Base-by-base conservation (phyloP, 2,329 filamentous ascomycete species). In the Sordariomycetes sp. region DNA sequence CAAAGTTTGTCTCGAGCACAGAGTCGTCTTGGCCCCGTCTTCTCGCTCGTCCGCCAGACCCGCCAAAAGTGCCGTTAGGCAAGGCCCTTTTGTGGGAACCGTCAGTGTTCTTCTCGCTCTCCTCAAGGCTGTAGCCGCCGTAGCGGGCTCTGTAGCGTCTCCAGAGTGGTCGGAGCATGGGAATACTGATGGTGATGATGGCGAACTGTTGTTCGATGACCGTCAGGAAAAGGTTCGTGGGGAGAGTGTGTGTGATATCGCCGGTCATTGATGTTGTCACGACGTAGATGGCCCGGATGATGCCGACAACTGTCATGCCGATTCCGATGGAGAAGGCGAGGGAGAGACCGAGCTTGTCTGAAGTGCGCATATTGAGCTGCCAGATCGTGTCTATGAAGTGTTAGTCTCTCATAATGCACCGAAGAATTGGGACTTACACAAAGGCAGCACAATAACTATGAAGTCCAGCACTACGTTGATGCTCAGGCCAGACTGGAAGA, bases 151-250 rank as follows among this genome's bases (percentile, higher is more conserved):
- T 8, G 17, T 32, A 32, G 4, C 30, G 18, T 8, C 30, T 11
- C 30, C 30, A 32, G 18, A 32, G 30, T 14, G 30, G 30, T 7
- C 30, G 30, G 15, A 32, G 30, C 30, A 32, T 32, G 30, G 30
- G 30, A 4, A 32, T 32, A 15, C 30, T 32, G 30, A 32, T 19
- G 18, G 30, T 32, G 10, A 32, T 32, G 10, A 32, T 32, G 4
- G 30, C 30, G 15, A 32, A 15, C 11, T 32, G 30, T 19, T 32
- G 30, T 19, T 32, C 30, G 19, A 32, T 20, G 8, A 32, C 30
- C 3, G 30, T 32, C 17, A 32, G 30, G 30, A 32, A 32, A 11
- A 32, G 30, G 17, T 32, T 32, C 9, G 21, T 32, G 18, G 17
- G 30, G 11, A 32, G 30, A 8, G 30, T 32, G 15, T 16, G 17